phyloP scores from a whole-genome alignment of 169 alveolate species.

The Eimeria praecox region DNA sequence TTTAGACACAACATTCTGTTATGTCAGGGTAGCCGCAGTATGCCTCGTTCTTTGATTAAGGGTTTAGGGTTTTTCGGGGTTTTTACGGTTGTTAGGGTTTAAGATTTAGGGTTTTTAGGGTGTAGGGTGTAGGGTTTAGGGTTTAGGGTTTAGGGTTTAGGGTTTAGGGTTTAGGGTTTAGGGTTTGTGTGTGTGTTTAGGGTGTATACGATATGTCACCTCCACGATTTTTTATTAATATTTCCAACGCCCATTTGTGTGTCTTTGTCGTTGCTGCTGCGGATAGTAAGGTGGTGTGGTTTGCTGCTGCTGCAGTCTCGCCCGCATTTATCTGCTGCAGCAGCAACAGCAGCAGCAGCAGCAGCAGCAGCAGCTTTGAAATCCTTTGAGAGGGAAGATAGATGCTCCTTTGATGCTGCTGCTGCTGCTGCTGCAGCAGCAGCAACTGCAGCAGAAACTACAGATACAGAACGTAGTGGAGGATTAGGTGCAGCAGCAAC shows the following conservation, averaged over 20 bases:
- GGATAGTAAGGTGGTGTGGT: constrained; percentile 54
- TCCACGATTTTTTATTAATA: constrained; percentile 49
- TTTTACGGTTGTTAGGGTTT: too few relatives aligned
- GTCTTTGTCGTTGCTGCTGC: constrained; percentile 53
- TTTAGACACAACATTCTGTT: too few relatives aligned
- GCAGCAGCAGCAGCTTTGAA: constrained; percentile 61
- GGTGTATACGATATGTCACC: constrained; percentile 58
- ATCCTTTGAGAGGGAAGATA: constrained; percentile 24
- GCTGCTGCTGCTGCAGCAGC: constrained; percentile 66
- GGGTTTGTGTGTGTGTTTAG: not conserved
- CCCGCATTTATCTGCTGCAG: not conserved
- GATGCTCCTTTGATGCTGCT: constrained; percentile 41
- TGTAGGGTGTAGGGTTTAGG: constrained; percentile 17
- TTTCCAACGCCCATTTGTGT: constrained; percentile 64
- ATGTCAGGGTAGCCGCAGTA: too few relatives aligned
- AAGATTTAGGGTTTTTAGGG: constrained; percentile 41
- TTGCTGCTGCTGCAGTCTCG: constrained; percentile 73
- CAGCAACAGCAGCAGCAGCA: constrained; percentile 75
- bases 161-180: constrained; percentile 28
- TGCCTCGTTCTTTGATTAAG: too few relatives aligned
- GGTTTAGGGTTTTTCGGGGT: too few relatives aligned
- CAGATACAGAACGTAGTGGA: too few relatives aligned
- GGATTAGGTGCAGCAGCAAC: too few relatives aligned
- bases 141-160: not conserved
- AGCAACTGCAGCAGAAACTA: constrained; percentile 11